Evolutionary conservation across 2,329 filamentous ascomycete species (phyloP).

Genomic region (Penicillium brevicompactum): DNA sequence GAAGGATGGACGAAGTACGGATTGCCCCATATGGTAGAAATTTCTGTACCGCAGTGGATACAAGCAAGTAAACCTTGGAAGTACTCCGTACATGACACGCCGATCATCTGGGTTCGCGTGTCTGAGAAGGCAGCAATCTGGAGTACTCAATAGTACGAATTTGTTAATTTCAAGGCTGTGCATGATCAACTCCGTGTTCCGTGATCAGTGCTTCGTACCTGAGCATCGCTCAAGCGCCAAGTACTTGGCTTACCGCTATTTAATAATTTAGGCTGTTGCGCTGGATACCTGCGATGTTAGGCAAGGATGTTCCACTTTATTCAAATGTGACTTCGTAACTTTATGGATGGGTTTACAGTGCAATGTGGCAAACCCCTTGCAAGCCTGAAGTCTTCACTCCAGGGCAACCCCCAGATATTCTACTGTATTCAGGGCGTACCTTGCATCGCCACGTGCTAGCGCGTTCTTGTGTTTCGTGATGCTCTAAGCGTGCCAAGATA

Average conservation of each 20-base stretch:
- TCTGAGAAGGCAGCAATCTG: background rate
- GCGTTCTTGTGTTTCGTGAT: slow-evolving; percentile 7
- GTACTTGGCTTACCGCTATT: background rate
- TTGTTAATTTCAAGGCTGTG: too few species aligned
- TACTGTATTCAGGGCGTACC: background rate
- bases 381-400: slow-evolving; percentile 2
- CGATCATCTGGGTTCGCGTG: slow-evolving; percentile 18
- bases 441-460: slow-evolving; percentile 7
- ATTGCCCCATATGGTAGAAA: slow-evolving; percentile 10
- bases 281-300: background rate
- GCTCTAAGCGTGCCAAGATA: background rate
- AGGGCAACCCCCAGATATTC: background rate
- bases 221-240: background rate
- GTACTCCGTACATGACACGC: slow-evolving; percentile 3
- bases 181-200: too few species aligned
- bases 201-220: too few species aligned
- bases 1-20: slow-evolving; percentile 8
- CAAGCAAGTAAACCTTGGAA: too few species aligned
- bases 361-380: slow-evolving; percentile 14
- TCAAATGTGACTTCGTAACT: background rate
- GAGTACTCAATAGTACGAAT: background rate
- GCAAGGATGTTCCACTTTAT: background rate
- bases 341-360: background rate
- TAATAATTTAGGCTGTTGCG: background rate
- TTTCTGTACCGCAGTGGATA: background rate